Base-by-base conservation (phyloP, 768 basidiomycete species). In the Russula olivacea region DNA sequence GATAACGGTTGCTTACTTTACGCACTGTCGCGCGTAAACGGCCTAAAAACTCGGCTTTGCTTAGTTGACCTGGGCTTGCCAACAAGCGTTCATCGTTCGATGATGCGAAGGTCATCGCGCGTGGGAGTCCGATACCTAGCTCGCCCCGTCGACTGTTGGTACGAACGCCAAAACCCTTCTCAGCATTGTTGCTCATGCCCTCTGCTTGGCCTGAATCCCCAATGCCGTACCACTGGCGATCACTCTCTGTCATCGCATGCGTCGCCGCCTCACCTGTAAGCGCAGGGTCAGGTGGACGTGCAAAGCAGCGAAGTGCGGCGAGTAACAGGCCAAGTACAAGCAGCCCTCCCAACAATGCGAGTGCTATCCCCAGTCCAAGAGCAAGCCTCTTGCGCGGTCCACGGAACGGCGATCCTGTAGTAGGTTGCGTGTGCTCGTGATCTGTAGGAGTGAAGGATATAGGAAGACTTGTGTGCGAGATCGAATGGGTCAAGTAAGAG, bases 171-270 rank as follows among this genome's bases (percentile, higher is more conserved):
- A 74, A 75, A 14, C 74, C 73, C 41, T 69, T 71, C 45, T 76
- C 72, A 38, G 34, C 61, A 55, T 63, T 28, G 48, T 49, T 58
- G 12, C 30, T 12, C 11, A 48, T 19, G 25, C 55, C 54, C 17
- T 64, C 63, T 9, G 60, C 66, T 48, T 67, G 66, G 14, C 63
- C 70, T 25, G 72, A 70, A 61, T 71, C 72, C 17, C 73, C 76
- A 55, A 87, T 75, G 21, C 84, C 85, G 68, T 89, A 88, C 85
- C 87, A 89, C 66, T 77, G 80, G 64, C 79, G 82, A 64, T 90
- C 89, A 63, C 81, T 81, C 54, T 83, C 84, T 19, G 82, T 82
- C 81, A 80, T 86, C 3, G 78, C 82, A 32, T 75, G 77, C 30
- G 74, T 74, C 14, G 82, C 86, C 69, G 84, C 84, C 68, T 86